These are phyloP conservation scores for Falciphora oryzae DNA, from an alignment of 2,329 filamentous ascomycete genomes.

Conservation along the genomic window DNA sequence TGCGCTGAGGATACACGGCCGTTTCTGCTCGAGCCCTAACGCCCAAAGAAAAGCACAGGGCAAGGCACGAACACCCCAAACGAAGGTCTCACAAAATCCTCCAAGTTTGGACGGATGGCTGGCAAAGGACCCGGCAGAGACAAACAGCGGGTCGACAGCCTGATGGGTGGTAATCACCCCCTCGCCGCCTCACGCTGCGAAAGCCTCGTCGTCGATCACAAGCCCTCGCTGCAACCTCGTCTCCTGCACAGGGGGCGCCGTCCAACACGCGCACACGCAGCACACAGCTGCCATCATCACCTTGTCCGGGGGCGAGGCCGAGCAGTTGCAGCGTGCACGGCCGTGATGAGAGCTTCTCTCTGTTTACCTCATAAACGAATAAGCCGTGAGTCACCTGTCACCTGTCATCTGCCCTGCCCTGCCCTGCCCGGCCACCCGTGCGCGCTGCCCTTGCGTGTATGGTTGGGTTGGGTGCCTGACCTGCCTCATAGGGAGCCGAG, in stretches of 20 bases:
- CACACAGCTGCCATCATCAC: too few species aligned
- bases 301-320: too few species aligned
- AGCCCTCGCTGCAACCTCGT: too few species aligned
- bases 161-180: not conserved
- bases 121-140: not conserved
- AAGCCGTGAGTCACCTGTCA: too few species aligned
- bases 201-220: too few species aligned
- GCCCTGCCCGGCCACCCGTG: too few species aligned
- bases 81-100: not conserved
- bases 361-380: not conserved
- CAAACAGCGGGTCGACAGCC: not conserved
- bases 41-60: not conserved
- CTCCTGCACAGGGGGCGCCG: too few species aligned
- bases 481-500: not conserved
- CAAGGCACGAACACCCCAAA: not conserved
- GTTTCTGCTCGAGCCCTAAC: not conserved
- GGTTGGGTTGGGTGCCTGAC: not conserved
- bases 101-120: not conserved
- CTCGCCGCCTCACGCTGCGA: too few species aligned
- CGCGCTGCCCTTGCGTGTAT: not conserved
- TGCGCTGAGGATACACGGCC: not conserved
- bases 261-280: too few species aligned
- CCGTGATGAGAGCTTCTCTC: too few species aligned
- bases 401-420: too few species aligned
- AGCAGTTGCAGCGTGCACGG: too few species aligned